phyloP scores from a whole-genome alignment of 148 eudicot genomes.

The Mesembryanthemum crystallinum region DNA sequence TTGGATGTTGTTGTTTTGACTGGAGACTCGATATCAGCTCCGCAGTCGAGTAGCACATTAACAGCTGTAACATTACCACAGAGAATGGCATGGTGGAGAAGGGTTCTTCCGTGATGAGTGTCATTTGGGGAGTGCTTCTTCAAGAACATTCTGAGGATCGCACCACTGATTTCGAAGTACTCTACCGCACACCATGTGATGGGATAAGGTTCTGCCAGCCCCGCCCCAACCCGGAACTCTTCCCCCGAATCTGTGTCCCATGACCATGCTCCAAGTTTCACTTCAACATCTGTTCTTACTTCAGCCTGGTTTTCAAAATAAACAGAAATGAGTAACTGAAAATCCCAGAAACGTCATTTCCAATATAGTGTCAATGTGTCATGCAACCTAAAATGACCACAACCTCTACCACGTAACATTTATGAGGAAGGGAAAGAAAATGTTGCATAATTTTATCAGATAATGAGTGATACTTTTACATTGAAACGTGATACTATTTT shows the following conservation, averaged over 20 bases:
- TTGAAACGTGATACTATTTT: too few relatives aligned
- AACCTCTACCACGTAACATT: background rate
- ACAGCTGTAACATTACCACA: slow-evolving; percentile 56
- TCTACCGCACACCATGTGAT: slow-evolving; percentile 90
- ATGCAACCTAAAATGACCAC: background rate
- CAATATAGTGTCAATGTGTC: background rate
- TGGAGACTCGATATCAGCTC: slow-evolving; percentile 51
- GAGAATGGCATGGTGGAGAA: slow-evolving; percentile 88
- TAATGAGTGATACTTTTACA: too few relatives aligned
- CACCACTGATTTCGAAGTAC: slow-evolving; percentile 75
- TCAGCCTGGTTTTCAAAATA: slow-evolving; percentile 41
- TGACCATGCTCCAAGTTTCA: slow-evolving; percentile 91
- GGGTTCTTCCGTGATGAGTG: slow-evolving; percentile 66
- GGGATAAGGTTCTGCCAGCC: slow-evolving; percentile 80
- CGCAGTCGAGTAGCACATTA: slow-evolving; percentile 47
- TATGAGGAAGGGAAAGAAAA: too few relatives aligned
- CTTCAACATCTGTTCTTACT: slow-evolving; percentile 49
- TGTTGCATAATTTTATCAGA: too few relatives aligned
- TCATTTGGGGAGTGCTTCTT: slow-evolving; percentile 36
- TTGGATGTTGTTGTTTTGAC: slow-evolving; percentile 43
- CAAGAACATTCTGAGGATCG: slow-evolving; percentile 69
- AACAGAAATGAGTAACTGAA: background rate
- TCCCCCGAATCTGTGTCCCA: slow-evolving; percentile 84
- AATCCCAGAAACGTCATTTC: background rate
- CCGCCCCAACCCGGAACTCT: slow-evolving; percentile 91